Base-by-base conservation (phyloP, 352 stramenopile genomes). In the Phytophthora hibernalis region DNA sequence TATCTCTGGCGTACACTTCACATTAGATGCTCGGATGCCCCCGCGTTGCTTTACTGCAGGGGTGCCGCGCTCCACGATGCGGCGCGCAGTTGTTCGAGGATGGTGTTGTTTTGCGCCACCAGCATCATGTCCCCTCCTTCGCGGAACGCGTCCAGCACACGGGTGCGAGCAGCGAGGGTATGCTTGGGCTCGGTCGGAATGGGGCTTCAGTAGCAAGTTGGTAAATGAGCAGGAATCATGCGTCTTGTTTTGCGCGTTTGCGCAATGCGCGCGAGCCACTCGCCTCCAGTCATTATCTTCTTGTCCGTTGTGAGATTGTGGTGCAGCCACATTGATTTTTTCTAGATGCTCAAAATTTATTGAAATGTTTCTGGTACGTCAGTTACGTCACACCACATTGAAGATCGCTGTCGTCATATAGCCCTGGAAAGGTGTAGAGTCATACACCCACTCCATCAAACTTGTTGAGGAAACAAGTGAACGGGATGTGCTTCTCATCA, bases 111-210 rank as follows among this genome's bases (percentile, higher is more conserved):
- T 16, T 53, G 7, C 4, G 11, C 43, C 8, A 53, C 43, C 30
- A 54, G 20, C 11, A 47, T 16, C 54, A 30, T 54, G 54, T 62
- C 42, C 18, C 20, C 20, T n/a, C 54, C 42, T 10, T 37, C 16
- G 2, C 20, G 30, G 31, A 20, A 47, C 3, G 49, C 31, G 16
- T 44, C n/a, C 5, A 56, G 30, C 28, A 56, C 18, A 2, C 50
- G 33, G 18, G n/a, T 33, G 31, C 21, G 31, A 6, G 31, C 30
- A 13, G 33, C 31, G 0, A 47, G n/a, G 3, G 30, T 40, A 31
- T 56, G 31, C 30, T 31, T 38, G 18, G 22, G 10, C 12, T 38
- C 22, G 2, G 2, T 38, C 22, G 22, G 16, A 22, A 53, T 53
- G 31, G 24, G 24, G 24, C 24, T 28, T 28, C 24, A 28, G 31